Base-by-base conservation (phyloP, 2,329 filamentous ascomycete species). In the Botryotinia convoluta region DNA sequence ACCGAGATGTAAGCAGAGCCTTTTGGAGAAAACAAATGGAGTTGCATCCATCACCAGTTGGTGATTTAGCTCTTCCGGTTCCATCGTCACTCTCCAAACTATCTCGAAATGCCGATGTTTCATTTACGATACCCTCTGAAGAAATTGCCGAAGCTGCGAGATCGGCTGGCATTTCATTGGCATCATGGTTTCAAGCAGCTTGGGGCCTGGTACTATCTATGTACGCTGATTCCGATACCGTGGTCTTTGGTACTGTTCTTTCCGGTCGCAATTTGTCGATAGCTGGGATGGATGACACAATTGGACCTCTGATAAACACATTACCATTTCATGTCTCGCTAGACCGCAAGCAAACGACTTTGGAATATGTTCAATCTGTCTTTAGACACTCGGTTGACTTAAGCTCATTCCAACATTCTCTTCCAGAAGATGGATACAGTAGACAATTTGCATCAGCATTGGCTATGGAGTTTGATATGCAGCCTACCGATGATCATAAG, bases 191-290 rank as follows among this genome's bases (percentile, higher is more conserved):
- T 45, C 76, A 81, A 63, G 81, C 81, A 4, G 83, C 82, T 1
- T 85, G 83, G 83, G 82, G 78, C 0, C 48, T 84, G 3, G 71
- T 77, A 9, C 69, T 84, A 2, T 77, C 77, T 0, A 69, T 68
- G 22, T 83, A 81, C 64, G 76, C 76, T 9, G 79, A 80, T 63
- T 80, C 80, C 0, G 76, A 82, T 45, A 71, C 75, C 26, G 77
- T 84, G 12, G 75, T 77, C 3, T 81, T 83, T 73, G 83, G 83
- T 2, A 74, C 76, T 12, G 80, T 82, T 2, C 68, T 84, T 3
- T 80, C 79, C 0, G 82, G 83, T 14, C 80, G 83, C 10, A 80
- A 76, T 44, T 72, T 83, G 6, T 81, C 81, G 1, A 51, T 84
- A 1, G 22, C 70, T 3, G 80, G 80, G 7, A 75, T 78, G 2